These are phyloP conservation scores for Cercospora sp. DNA, from an alignment of 2,329 filamentous ascomycete species.

Conservation along the genomic window DNA sequence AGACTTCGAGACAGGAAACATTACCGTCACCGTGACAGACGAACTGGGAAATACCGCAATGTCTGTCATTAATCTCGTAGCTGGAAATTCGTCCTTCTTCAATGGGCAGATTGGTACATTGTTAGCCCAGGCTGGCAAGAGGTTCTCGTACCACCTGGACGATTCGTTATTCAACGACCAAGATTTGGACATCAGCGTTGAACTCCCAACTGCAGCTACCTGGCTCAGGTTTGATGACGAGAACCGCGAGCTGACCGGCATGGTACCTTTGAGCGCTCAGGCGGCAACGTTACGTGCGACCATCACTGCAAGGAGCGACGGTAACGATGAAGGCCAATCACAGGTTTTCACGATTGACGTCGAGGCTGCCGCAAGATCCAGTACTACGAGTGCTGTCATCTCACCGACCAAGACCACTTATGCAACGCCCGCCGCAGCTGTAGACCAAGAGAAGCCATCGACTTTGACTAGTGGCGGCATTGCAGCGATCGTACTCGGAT, in stretches of 20 bases:
- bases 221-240: constrained; percentile 54
- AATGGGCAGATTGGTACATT: constrained; percentile 46
- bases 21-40: constrained; percentile 62
- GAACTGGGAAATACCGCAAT: constrained; percentile 60
- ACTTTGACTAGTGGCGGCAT: constrained; percentile 31
- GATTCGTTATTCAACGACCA: constrained; percentile 44
- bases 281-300: constrained; percentile 45
- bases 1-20: constrained; percentile 60
- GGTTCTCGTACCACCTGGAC: constrained; percentile 52
- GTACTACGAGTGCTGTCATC: constrained; percentile 3
- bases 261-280: constrained; percentile 46
- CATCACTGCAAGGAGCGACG: constrained; percentile 44
- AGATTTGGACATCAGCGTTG: constrained; percentile 47
- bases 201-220: constrained; percentile 45
- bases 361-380: constrained; percentile 22
- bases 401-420: constrained; percentile 7
- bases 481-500: constrained; percentile 38
- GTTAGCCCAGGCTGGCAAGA: constrained; percentile 51
- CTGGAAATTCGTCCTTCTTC: constrained; percentile 44
- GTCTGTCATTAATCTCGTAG: constrained; percentile 49
- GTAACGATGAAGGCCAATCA: constrained; percentile 37
- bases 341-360: constrained; percentile 48
- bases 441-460: neutral
- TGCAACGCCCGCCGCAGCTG: constrained; percentile 3
- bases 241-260: constrained; percentile 50